phyloP scores from a whole-genome alignment of 345 rosid species.

The Syzygium aqueum region DNA sequence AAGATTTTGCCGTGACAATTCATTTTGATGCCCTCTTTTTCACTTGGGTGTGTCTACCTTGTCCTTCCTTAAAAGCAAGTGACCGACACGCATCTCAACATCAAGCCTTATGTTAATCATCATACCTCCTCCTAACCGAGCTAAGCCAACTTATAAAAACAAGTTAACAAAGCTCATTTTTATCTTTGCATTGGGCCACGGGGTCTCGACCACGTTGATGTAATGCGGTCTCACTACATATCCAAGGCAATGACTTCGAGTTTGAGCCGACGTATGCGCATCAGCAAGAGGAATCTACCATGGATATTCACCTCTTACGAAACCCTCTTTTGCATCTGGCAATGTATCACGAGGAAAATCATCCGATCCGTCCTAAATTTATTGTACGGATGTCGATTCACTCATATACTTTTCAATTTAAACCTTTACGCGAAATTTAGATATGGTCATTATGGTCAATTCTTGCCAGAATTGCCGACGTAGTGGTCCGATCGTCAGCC shows the following conservation, averaged over 20 bases:
- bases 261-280: background rate
- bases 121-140: background rate
- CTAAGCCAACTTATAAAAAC: background rate
- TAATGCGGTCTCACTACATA: too few relatives aligned
- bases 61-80: background rate
- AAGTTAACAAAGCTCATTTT: background rate
- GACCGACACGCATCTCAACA: background rate
- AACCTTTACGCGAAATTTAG: fast-evolving
- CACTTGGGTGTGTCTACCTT: background rate
- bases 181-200: background rate
- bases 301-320: background rate
- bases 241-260: background rate
- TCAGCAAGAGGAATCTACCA: background rate
- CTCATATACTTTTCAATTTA: fast-evolving
- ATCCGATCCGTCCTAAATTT: background rate
- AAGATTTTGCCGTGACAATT: background rate
- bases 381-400: fast-evolving
- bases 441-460: fast-evolving
- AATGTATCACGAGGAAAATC: too few relatives aligned
- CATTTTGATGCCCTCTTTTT: background rate
- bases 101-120: background rate
- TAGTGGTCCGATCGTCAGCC: fast-evolving
- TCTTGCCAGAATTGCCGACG: fast-evolving
- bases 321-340: background rate
- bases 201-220: background rate